Conservation (phyloP, 2,329 filamentous ascomycete species). For the Epichloe baconii region DNA sequence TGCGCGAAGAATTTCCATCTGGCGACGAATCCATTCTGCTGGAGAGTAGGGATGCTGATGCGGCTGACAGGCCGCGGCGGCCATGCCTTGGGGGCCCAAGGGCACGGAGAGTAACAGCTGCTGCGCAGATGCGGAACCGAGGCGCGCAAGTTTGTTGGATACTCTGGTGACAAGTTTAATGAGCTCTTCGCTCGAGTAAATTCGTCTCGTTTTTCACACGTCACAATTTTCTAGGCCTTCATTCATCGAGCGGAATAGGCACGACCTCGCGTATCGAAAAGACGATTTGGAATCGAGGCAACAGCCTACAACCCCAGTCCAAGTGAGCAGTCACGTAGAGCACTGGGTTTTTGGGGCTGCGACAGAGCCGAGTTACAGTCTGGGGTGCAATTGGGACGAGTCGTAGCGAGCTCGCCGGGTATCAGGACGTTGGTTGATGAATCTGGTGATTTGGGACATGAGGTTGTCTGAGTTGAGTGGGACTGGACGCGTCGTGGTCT, state of each 20-base stretch:
- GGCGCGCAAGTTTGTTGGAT: background rate
- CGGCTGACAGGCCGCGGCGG: background rate
- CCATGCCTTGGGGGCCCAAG: background rate
- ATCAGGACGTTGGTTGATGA: background rate
- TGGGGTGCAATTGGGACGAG: background rate
- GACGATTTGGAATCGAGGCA: background rate
- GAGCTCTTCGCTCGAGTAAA: background rate
- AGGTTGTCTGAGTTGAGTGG: background rate
- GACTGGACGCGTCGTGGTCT: background rate
- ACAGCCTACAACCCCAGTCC: background rate
- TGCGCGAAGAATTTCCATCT: background rate
- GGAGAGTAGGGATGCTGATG: background rate
- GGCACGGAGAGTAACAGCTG: background rate
- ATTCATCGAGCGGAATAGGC: background rate
- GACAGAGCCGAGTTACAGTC: background rate
- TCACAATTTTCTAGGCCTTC: background rate
- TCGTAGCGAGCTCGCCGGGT: background rate
- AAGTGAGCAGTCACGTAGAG: background rate
- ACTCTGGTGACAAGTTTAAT: background rate
- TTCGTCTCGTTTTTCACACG: too few species aligned
- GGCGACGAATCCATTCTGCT: conserved; percentile 2
- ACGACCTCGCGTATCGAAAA: background rate
- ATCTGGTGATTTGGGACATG: background rate
- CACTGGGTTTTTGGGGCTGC: background rate
- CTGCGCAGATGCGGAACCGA: background rate